phyloP scores from a whole-genome alignment of 2,329 filamentous ascomycete species.

The Alternaria novae-zelandiae region DNA sequence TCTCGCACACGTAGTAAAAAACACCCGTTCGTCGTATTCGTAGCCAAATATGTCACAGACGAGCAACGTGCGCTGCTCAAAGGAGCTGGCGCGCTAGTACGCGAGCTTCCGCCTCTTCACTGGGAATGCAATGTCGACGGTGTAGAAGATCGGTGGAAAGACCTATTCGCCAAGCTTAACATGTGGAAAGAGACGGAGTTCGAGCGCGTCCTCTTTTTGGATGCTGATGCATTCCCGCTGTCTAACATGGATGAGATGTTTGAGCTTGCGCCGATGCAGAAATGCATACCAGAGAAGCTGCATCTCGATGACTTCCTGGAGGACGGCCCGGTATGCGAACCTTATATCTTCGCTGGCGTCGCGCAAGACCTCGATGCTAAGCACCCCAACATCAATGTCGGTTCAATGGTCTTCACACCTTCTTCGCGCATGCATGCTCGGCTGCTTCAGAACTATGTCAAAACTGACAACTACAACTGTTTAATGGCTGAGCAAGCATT shows the following conservation, averaged over 20 bases:
- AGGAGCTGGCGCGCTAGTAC: conserved; percentile 42
- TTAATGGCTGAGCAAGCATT: conserved; percentile 45
- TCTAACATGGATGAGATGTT: conserved; percentile 41
- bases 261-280: conserved; percentile 24
- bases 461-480: conserved; percentile 38
- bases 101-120: conserved; percentile 36
- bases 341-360: conserved; percentile 38
- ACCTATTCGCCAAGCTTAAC: conserved; percentile 46
- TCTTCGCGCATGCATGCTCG: conserved; percentile 38
- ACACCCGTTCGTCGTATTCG: conserved; percentile 43
- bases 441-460: conserved; percentile 42
- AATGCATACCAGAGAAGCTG: conserved; percentile 31
- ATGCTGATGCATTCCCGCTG: conserved; percentile 44
- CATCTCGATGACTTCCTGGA: conserved; percentile 30
- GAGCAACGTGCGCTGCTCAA: conserved; percentile 39
- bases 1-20: conserved; percentile 30
- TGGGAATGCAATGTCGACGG: conserved; percentile 35
- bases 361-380: conserved; percentile 23
- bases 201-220: conserved; percentile 39
- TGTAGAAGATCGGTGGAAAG: conserved; percentile 37
- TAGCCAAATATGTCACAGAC: conserved; percentile 39
- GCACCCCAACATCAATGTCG: conserved; percentile 38
- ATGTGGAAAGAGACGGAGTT: conserved; percentile 46
- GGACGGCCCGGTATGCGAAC: conserved; percentile 35
- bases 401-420: conserved; percentile 41